Base-by-base conservation (phyloP, 192 early-diverging fungal genomes). In the Backusella liffmaniae region DNA sequence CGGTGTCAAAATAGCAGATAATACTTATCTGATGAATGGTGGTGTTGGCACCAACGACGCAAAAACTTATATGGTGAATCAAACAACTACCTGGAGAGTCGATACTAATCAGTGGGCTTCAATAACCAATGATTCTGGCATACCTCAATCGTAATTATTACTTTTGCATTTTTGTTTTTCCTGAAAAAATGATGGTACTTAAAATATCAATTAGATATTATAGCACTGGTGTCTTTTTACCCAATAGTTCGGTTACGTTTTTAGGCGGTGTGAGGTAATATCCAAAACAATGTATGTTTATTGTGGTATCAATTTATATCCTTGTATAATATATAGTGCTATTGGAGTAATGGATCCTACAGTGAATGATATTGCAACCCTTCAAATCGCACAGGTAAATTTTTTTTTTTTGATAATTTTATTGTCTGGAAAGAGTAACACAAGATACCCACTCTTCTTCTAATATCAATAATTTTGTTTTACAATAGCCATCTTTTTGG, bases 31-130 rank as follows among this genome's bases (percentile, higher is more conserved):
- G n/a, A 68, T 68, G 34, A 68, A 37, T 7, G 67, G 67, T 37
- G 67, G 67, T 68, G 36, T 37, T 0, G 67, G 67, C 39, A 37
- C 36, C 34, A 68, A 68, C n/a, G 36, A 68, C 4, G 21, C 16
- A 37, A 68, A 37, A 9, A 23, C 34, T 0, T 68, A 68, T 39
- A 68, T 35, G 34, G 39, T 41, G 9, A 68, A 68, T 41, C 67
- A 68, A 41, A 68, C 67, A 21, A 68, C 67, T 2, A 68, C 36
- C 23, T 68, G 36, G n/a, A 35, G 21, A 1, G 67, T 37, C 0
- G 67, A 68, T 68, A 35, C 34, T 13, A 68, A 68, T 41, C 67
- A n/a, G 23, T 68, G 67, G 67, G 18, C 34, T 36, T 37, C 67
- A 10, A 36, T 68, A 39, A 35, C 34, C 7, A 68, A 23, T 37